Base-by-base conservation (phyloP, 1,284 basidiomycete species). In the Thelephora terrestris region DNA sequence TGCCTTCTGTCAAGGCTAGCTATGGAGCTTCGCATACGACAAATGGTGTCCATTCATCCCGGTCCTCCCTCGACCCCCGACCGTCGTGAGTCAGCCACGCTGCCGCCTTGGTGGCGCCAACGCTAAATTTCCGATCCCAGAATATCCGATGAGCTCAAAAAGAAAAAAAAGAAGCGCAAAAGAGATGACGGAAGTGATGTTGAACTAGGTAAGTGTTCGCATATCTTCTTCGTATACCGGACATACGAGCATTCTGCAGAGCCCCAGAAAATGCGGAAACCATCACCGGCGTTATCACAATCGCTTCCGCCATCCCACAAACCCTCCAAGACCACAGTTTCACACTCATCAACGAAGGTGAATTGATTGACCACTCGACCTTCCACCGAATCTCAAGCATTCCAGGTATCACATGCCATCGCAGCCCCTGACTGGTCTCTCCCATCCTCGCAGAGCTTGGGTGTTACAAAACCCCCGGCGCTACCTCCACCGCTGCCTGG, bases 151-250 rank as follows among this genome's bases (percentile, higher is more conserved):
- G 78, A 82, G 43, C 52, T 66, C 40, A 84, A 81, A 67, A 79
- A 81, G 62, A 89, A 88, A 71, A 88, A 89, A 69, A 90, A 91
- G 69, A 89, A 89, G 61, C 81, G 84, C 62, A 89, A 88, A 71
- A 75, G 85, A 48, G 78, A 88, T 12, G 85, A 84, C 24, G 81
- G 82, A 23, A 86, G 84, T 57, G 89, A 91, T 57, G 64, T 69
- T 21, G 80, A 87, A 57, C 68, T 71, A 66, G 76, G 75, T 79
- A 61, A 47, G 57, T 35, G 47, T 46, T 7, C 12, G 23, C 24
- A 1, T 10, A 5, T 38, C 21, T 27, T 17, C 14, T 20, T 42
- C 35, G 34, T 29, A 14, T n/a, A 3, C 34, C 36, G 37, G 23
- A 21, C 24, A 37, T 34, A 12, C 29, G 20, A 27, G 18, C 23